phyloP scores from a whole-genome alignment of 768 basidiomycete genomes.

The Panaeolus papilionaceus region DNA sequence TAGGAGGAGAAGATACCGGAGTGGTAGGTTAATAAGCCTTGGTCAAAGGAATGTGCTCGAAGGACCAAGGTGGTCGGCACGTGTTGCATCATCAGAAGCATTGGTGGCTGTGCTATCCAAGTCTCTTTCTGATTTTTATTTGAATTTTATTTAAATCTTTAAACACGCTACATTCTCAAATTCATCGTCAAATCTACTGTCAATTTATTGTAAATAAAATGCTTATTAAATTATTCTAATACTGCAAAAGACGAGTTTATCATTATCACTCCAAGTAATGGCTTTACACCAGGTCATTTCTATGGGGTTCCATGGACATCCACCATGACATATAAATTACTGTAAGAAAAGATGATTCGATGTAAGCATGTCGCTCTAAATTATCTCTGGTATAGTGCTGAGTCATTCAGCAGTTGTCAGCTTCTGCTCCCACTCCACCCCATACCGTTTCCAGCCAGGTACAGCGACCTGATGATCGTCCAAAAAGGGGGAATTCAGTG shows the following conservation, averaged over 20 bases:
- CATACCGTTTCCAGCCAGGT: not conserved
- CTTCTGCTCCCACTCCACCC: not conserved
- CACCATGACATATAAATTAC: not conserved
- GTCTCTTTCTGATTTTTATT: not conserved
- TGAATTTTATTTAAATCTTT: not conserved
- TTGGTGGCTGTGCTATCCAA: not conserved
- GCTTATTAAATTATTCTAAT: too few species aligned
- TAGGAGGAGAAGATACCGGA: constrained; percentile 9
- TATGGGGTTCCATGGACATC: not conserved
- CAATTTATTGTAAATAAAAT: too few species aligned
- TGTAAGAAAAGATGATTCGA: not conserved
- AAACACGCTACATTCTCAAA: not conserved
- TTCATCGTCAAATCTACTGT: too few species aligned
- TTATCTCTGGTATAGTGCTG: too few species aligned
- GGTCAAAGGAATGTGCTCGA: constrained; percentile 10
- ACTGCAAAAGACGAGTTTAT: too few species aligned
- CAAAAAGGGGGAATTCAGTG: not conserved
- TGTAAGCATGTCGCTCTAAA: not conserved
- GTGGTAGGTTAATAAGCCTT: constrained; percentile 9
- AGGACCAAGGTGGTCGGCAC: constrained; percentile 8
- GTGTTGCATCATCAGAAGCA: not conserved
- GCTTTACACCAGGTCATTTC: not conserved
- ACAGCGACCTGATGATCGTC: not conserved
- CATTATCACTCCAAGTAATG: too few species aligned
- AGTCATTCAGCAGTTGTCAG: not conserved